Evolutionary conservation across 2,329 filamentous ascomycete species (phyloP).

Genomic region (Epichloe sp.): DNA sequence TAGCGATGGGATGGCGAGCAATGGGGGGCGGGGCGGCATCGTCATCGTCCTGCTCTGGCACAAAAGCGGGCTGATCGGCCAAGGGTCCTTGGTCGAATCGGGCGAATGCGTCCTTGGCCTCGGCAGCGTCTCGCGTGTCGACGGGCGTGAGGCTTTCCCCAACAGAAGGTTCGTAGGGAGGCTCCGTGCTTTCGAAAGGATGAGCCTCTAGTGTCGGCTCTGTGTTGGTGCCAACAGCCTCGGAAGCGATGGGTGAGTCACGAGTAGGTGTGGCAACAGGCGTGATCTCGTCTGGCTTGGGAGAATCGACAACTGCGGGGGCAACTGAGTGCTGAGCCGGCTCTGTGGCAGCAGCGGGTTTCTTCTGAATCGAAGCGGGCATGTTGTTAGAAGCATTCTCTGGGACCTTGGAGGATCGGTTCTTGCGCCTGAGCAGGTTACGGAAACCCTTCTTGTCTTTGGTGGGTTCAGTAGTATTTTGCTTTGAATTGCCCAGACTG

Average conservation of each 20-base stretch:
- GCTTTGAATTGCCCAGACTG: constrained; percentile 30
- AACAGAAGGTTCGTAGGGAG: constrained; percentile 8
- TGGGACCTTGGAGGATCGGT: constrained; percentile 41
- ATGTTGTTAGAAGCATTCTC: constrained; percentile 39
- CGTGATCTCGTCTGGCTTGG: background rate
- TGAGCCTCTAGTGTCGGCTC: background rate
- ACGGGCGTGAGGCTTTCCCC: constrained; percentile 41
- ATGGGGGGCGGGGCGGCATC: constrained; percentile 44
- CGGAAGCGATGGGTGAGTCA: background rate
- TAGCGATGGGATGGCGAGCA: constrained; percentile 22
- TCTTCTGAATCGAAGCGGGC: constrained; percentile 35
- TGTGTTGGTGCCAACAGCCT: background rate
- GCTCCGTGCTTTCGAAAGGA: constrained; percentile 7
- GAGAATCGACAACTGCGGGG: background rate
- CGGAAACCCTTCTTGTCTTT: constrained; percentile 40
- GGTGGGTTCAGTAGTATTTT: constrained; percentile 28
- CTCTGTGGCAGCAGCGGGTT: constrained; percentile 17
- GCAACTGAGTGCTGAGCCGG: background rate
- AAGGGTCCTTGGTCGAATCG: constrained; percentile 84
- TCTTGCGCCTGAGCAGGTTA: constrained; percentile 54
- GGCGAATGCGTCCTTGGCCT: constrained; percentile 47
- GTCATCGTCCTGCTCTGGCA: constrained; percentile 43
- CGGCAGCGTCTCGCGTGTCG: constrained; percentile 42
- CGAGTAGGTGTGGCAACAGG: background rate
- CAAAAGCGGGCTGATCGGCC: constrained; percentile 72